Conservation (phyloP, 805 yeast genomes). For the Lipomyces spencermartinsiae region DNA sequence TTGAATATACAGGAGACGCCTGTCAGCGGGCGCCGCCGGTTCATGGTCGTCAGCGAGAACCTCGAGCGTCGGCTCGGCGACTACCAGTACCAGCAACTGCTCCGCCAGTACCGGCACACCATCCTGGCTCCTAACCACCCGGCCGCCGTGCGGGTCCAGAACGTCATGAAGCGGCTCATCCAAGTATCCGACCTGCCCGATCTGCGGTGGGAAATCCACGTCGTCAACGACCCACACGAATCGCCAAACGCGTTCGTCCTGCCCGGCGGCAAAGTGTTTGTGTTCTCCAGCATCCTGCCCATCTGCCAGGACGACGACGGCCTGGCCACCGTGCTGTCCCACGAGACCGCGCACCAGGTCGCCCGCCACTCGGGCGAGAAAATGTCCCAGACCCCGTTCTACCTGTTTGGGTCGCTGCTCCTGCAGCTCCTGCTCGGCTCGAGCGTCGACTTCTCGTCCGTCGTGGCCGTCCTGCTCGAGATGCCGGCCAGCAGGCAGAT, state of each 20-base stretch:
- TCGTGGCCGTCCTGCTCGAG: conserved; percentile 62
- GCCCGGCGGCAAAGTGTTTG: conserved; percentile 96
- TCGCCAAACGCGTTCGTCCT: conserved; percentile 97
- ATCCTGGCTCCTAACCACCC: conserved; percentile 73
- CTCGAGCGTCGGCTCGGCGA: conserved; percentile 33
- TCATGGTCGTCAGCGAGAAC: conserved; percentile 28
- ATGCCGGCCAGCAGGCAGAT: conserved; percentile 89
- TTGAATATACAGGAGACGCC: conserved; percentile 22
- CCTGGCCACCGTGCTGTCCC: conserved; percentile 91
- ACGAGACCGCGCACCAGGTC: conserved; percentile 92
- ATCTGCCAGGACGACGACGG: conserved; percentile 86
- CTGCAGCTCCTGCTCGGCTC: conserved; percentile 70
- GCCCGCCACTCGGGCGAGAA: conserved; percentile 92
- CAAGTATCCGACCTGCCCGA: conserved; percentile 43
- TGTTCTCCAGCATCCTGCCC: conserved; percentile 77
- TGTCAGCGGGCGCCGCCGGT: conserved; percentile 35
- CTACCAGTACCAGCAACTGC: conserved; percentile 58
- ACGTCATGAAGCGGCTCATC: conserved; percentile 69
- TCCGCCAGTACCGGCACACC: conserved; percentile 58
- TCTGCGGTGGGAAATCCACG: conserved; percentile 77
- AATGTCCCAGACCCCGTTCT: conserved; percentile 76
- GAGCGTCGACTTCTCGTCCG: conserved; percentile 50
- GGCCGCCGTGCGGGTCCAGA: conserved; percentile 58
- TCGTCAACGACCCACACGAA: conserved; percentile 68
- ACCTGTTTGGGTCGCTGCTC: conserved; percentile 58